These are phyloP conservation scores for Penicillium sp. DNA, from an alignment of 2,329 filamentous ascomycete genomes.

Conservation along the genomic window DNA sequence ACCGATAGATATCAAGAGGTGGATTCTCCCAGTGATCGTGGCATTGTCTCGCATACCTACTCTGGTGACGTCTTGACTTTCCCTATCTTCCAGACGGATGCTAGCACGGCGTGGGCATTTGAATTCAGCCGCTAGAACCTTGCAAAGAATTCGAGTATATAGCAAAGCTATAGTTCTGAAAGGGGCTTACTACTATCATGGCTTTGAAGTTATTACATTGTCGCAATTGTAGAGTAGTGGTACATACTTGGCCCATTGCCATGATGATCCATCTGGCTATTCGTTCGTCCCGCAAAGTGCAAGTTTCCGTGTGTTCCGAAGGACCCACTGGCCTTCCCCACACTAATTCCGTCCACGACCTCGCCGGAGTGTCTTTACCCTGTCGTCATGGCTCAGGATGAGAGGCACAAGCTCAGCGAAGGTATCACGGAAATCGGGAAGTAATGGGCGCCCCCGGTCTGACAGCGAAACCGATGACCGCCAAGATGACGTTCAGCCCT, in stretches of 20 bases:
- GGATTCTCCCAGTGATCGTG: conserved; percentile 36
- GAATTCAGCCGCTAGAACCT: conserved; percentile 34
- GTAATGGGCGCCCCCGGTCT: neutral
- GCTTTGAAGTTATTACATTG: too few species aligned
- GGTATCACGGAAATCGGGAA: neutral
- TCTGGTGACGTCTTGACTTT: conserved; percentile 40
- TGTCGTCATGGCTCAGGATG: neutral
- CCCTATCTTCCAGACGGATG: conserved; percentile 42
- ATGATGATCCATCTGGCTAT: too few species aligned
- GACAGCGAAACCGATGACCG: neutral
- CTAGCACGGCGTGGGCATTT: conserved; percentile 44
- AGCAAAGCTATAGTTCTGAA: neutral
- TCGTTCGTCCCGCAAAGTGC: too few species aligned
- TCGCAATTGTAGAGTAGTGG: too few species aligned
- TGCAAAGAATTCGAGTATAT: neutral
- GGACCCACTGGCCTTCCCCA: neutral
- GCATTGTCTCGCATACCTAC: conserved; percentile 36
- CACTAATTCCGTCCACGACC: neutral
- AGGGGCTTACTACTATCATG: too few species aligned
- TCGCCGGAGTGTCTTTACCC: neutral
- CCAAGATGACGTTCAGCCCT: neutral
- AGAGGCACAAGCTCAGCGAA: neutral
- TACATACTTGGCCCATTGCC: too few species aligned
- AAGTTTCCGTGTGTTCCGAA: neutral
- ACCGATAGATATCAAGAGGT: conserved; percentile 28